phyloP scores from a whole-genome alignment of 2,329 filamentous ascomycete species.

The Ceratocystis albifundus region DNA sequence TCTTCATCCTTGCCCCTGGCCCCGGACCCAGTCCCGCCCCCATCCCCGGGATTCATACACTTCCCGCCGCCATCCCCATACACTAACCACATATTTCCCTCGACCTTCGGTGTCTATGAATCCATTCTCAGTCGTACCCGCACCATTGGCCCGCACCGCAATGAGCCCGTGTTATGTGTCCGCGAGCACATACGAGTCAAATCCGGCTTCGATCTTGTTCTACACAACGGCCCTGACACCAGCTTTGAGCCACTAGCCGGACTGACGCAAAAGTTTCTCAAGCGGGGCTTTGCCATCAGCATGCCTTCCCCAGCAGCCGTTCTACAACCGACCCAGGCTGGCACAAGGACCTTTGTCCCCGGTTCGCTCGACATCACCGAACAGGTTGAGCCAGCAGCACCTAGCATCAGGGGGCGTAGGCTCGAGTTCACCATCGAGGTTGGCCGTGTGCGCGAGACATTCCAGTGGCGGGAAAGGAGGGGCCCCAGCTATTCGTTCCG shows the following conservation, averaged over 20 bases:
- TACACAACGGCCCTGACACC: conserved; percentile 18
- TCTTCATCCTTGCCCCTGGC: background rate
- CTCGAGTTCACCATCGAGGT: conserved; percentile 32
- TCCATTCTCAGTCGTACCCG: conserved; percentile 12
- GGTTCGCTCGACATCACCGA: conserved; percentile 19
- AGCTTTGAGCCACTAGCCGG: conserved; percentile 16
- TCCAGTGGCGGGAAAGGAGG: conserved; percentile 36
- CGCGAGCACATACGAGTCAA: conserved; percentile 10
- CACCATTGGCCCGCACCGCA: conserved; percentile 18
- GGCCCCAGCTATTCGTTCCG: conserved; percentile 29
- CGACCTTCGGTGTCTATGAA: conserved; percentile 20
- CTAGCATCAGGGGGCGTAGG: conserved; percentile 23
- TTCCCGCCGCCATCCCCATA: background rate
- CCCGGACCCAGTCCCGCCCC: background rate
- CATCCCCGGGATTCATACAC: background rate
- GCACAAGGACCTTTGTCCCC: conserved; percentile 5
- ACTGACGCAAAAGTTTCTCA: conserved; percentile 2
- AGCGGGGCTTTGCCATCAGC: conserved; percentile 18
- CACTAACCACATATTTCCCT: conserved; percentile 17
- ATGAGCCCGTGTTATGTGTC: conserved; percentile 16
- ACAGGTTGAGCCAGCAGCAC: conserved; percentile 21
- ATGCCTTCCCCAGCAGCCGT: conserved; percentile 17
- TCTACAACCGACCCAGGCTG: background rate
- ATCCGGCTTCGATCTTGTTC: conserved; percentile 9
- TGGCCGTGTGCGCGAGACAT: conserved; percentile 30